These are phyloP conservation scores for Coelastrella sp. DNA, from an alignment of 139 green algal genomes.

Conservation along the genomic window DNA sequence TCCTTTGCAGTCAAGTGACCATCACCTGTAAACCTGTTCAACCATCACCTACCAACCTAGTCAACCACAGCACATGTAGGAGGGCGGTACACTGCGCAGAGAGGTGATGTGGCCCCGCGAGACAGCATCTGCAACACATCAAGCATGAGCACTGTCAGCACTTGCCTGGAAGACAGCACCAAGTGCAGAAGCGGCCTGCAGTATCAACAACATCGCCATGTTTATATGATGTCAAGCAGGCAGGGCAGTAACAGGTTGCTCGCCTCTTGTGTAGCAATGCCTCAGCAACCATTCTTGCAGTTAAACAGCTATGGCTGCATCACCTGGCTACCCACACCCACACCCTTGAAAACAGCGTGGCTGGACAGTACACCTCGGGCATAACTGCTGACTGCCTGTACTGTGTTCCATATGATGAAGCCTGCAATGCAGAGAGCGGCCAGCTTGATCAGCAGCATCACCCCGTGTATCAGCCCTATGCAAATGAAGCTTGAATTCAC, in stretches of 20 bases:
- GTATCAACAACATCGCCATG: no score
- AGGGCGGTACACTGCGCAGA: no score
- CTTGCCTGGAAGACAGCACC: conserved; percentile 31
- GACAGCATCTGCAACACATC: no score
- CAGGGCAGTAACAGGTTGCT: no score
- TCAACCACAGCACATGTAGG: no score
- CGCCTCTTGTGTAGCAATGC: no score
- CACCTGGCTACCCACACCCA: conserved; percentile 74
- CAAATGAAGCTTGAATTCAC: neutral
- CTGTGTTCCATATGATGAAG: conserved; percentile 40
- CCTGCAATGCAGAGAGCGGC: neutral
- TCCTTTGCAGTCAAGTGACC: neutral
- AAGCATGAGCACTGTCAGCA: neutral
- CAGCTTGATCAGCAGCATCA: neutral
- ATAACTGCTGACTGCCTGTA: conserved; percentile 82
- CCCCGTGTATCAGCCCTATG: neutral
- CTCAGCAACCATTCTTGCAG: no score
- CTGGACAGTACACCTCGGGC: conserved; percentile 78
- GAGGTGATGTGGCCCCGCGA: no score
- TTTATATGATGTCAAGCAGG: no score
- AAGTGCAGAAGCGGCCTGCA: conserved; percentile 73
- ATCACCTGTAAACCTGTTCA: neutral
- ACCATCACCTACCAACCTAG: no score
- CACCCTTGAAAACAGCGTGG: conserved; percentile 75
- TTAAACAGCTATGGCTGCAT: neutral